Evolutionary conservation across 768 basidiomycete species (phyloP).

Genomic region (Coprinopsis sp.): DNA sequence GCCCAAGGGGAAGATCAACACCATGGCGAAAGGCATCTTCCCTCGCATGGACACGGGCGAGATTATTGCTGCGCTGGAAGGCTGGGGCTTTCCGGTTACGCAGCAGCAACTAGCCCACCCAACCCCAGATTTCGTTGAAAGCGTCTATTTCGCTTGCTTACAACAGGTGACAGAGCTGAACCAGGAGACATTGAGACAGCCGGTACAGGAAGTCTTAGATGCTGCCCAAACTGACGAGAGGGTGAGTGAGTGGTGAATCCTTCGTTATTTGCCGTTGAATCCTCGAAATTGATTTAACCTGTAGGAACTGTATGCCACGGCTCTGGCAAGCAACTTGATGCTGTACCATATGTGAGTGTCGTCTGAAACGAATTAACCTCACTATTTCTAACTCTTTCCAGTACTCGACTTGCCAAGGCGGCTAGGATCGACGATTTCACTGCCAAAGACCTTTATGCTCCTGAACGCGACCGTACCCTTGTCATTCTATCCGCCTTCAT

Average conservation of each 20-base stretch:
- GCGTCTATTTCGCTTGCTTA: slow-evolving; percentile 66
- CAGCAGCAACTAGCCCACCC: slow-evolving; percentile 66
- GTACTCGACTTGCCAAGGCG: slow-evolving; percentile 65
- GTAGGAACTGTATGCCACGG: slow-evolving; percentile 63
- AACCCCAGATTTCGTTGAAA: slow-evolving; percentile 64
- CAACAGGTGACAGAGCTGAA: slow-evolving; percentile 65
- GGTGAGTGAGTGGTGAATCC: slow-evolving; percentile 31
- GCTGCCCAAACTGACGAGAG: slow-evolving; percentile 48
- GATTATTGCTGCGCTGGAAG: slow-evolving; percentile 58
- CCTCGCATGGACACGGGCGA: slow-evolving; percentile 63
- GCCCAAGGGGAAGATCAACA: slow-evolving; percentile 6
- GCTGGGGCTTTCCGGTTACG: slow-evolving; percentile 65
- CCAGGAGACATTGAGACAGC: slow-evolving; percentile 52
- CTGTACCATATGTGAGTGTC: slow-evolving; percentile 60
- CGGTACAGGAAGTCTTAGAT: slow-evolving; percentile 51
- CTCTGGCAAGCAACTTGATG: slow-evolving; percentile 58
- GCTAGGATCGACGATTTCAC: slow-evolving; percentile 76
- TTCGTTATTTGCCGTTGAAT: not conserved
- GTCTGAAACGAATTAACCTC: not conserved
- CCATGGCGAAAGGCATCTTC: slow-evolving; percentile 50
- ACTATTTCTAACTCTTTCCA: slow-evolving; percentile 20
- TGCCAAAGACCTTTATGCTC: slow-evolving; percentile 66
- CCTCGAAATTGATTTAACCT: slow-evolving; percentile 4
- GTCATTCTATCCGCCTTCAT: slow-evolving; percentile 81
- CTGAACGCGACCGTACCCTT: slow-evolving; percentile 71